Evolutionary conservation across 352 stramenopile species (phyloP).

Genomic region (Phytophthora capsici): DNA sequence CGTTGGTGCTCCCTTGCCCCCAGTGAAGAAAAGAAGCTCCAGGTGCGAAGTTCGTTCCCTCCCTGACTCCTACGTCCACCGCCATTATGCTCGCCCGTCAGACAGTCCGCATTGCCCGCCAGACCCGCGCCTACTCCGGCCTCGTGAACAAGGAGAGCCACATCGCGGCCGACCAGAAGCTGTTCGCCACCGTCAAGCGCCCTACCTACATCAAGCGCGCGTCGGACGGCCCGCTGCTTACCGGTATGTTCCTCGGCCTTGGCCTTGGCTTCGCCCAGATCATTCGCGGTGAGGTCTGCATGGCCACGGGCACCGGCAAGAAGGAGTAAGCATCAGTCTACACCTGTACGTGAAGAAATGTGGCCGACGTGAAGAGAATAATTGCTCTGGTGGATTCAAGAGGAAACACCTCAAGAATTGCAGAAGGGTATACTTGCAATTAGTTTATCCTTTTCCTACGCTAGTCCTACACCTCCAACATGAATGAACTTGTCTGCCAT

Average conservation of each 20-base stretch:
- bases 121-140: conserved; percentile 59
- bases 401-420: too few species aligned
- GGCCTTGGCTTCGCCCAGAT: conserved; percentile 66
- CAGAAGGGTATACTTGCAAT: too few species aligned
- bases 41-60: conserved; percentile 25
- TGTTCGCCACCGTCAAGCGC: conserved; percentile 66
- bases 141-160: conserved; percentile 79
- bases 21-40: conserved; percentile 40
- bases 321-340: conserved; percentile 53
- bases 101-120: conserved; percentile 32
- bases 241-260: conserved; percentile 47
- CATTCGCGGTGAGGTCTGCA: conserved; percentile 70
- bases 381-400: too few species aligned
- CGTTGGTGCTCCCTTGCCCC: conserved; percentile 11
- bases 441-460: neutral
- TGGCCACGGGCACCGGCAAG: conserved; percentile 73
- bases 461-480: conserved; percentile 12
- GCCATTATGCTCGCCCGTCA: conserved; percentile 65
- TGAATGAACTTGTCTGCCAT: conserved; percentile 8
- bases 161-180: conserved; percentile 64
- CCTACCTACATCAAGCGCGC: conserved; percentile 73
- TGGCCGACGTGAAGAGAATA: neutral
- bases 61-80: conserved; percentile 3
- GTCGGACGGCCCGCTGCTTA: conserved; percentile 56
- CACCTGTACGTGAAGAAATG: neutral